Conservation (phyloP, 1,284 basidiomycete genomes). For the Phaffia rhodozyma region DNA sequence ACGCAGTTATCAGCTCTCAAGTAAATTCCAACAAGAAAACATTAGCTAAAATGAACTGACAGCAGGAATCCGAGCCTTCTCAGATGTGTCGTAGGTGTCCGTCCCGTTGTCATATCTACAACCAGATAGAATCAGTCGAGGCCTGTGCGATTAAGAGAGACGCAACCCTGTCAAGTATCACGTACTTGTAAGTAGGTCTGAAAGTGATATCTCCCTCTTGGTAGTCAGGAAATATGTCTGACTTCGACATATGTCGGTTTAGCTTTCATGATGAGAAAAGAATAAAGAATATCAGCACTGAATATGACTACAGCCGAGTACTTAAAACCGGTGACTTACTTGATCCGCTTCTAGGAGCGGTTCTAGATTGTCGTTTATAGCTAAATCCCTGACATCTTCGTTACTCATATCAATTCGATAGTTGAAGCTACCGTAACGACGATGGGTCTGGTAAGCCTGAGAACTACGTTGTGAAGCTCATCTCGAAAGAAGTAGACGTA, state of each 20-base stretch:
- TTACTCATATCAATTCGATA: slow-evolving; percentile 85
- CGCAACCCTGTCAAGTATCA: slow-evolving; percentile 6
- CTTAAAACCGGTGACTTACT: slow-evolving; percentile 36
- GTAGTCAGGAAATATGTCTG: slow-evolving; percentile 67
- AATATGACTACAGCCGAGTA: background rate
- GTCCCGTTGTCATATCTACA: slow-evolving; percentile 45
- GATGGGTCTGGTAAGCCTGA: slow-evolving; percentile 4
- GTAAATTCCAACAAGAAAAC: background rate
- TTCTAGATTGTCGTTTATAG: slow-evolving; percentile 54
- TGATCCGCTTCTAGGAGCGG: slow-evolving; percentile 71
- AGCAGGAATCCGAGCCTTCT: slow-evolving; percentile 90
- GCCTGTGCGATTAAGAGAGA: background rate
- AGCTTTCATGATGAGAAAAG: slow-evolving; percentile 40
- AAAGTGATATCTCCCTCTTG: slow-evolving; percentile 81
- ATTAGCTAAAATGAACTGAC: background rate
- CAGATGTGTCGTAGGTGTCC: slow-evolving; percentile 80
- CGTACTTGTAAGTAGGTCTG: slow-evolving; percentile 56
- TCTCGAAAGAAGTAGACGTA: slow-evolving; percentile 32
- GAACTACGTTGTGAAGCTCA: background rate
- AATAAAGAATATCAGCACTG: slow-evolving; percentile 2
- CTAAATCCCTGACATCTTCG: slow-evolving; percentile 57
- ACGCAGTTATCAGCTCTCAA: too few relatives aligned
- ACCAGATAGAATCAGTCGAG: background rate
- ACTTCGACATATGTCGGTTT: slow-evolving; percentile 53
- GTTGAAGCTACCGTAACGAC: slow-evolving; percentile 42